A percentile compares a stretch with the other conserved stretches of the same genome.
These are phyloP conservation scores for Turritis glabra DNA, from an alignment of 345 rosid genomes.

Conservation along the genomic window DNA sequence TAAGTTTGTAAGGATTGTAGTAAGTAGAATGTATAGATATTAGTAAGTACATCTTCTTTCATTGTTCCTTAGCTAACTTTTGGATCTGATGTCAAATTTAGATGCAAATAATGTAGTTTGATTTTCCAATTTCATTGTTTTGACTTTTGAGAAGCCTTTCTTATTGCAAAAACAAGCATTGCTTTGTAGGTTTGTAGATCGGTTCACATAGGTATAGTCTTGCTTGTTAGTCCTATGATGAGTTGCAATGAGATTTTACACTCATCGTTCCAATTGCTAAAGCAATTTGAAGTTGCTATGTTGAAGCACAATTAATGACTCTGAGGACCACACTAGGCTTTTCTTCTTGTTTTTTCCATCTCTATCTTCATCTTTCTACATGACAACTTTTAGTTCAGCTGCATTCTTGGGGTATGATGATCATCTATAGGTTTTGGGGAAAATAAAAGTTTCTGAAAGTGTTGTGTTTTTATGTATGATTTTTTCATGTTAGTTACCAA, in stretches of 20 bases:
- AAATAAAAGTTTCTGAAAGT: background rate
- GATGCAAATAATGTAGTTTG: background rate
- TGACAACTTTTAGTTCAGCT: background rate
- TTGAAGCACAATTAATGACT: slow-evolving; percentile 28
- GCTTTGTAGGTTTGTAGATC: background rate
- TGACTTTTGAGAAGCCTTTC: background rate
- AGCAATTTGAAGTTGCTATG: slow-evolving; percentile 34
- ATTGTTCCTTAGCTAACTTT: too few relatives aligned
- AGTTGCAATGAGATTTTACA: slow-evolving; percentile 24
- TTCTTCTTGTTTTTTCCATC: background rate
- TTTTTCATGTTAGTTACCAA: background rate
- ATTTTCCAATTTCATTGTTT: background rate
- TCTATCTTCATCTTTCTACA: background rate
- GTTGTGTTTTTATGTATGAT: background rate
- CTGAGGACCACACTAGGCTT: slow-evolving; percentile 30
- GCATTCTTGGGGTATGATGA: background rate
- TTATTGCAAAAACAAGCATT: background rate
- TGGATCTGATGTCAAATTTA: background rate
- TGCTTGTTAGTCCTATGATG: slow-evolving; percentile 32
- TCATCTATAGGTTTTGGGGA: background rate
- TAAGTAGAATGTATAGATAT: too few relatives aligned
- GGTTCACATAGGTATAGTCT: background rate
- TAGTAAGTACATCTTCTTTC: too few relatives aligned
- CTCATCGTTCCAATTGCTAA: slow-evolving; percentile 45
- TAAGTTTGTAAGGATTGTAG: background rate